Conservation (phyloP, 2,329 filamentous ascomycete species). For the Apiospora koreana region DNA sequence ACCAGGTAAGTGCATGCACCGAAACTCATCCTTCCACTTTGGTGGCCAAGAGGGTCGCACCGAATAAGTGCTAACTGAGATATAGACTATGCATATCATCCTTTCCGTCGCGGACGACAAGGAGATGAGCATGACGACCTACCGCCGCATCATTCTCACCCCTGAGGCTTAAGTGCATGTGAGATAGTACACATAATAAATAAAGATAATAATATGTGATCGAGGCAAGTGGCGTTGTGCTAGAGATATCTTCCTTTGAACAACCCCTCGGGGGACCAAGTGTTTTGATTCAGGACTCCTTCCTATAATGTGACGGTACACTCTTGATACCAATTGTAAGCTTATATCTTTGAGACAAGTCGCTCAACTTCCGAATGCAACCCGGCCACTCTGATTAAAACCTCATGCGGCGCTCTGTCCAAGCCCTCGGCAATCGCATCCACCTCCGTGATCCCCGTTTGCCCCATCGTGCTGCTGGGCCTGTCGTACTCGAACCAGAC, state of each 20-base stretch:
- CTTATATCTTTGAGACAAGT: neutral
- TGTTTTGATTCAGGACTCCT: no score
- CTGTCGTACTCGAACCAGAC: neutral
- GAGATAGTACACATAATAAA: neutral
- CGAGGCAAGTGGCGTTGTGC: no score
- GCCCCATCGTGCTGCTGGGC: neutral
- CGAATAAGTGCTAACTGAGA: neutral
- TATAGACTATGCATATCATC: constrained; percentile 17
- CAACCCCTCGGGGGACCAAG: no score
- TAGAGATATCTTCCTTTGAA: no score
- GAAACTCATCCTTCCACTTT: no score
- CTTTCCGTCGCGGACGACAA: constrained; percentile 13
- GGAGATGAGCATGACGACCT: constrained; percentile 15
- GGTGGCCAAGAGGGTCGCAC: no score
- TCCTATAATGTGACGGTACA: no score
- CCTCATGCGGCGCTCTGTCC: neutral
- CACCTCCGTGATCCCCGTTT: neutral
- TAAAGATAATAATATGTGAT: neutral
- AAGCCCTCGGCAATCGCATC: neutral
- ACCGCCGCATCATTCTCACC: constrained; percentile 17
- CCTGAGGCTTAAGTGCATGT: neutral
- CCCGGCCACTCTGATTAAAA: neutral
- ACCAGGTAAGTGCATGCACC: constrained; percentile 12
- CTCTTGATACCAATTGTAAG: no score
- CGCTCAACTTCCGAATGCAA: no score